phyloP scores from a whole-genome alignment of 1,284 basidiomycete genomes.

The Puccinia polysora region DNA sequence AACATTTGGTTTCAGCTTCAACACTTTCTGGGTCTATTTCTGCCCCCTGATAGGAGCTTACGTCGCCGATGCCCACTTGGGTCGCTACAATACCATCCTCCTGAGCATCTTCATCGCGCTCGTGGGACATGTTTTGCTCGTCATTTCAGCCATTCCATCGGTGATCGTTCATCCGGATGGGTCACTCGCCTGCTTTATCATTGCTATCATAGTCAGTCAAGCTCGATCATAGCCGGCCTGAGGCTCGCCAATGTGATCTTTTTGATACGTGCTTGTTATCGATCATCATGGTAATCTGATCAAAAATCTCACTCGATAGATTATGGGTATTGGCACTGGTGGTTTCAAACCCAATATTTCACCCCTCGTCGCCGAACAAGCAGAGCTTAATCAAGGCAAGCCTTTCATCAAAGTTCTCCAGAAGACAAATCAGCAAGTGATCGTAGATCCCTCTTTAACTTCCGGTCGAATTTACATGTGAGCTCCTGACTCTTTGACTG shows the following conservation, averaged over 20 bases:
- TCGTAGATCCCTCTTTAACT: slow-evolving; percentile 73
- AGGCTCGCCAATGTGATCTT: too few relatives aligned
- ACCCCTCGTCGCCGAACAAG: slow-evolving; percentile 68
- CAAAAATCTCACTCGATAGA: neutral
- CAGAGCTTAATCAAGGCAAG: slow-evolving; percentile 58
- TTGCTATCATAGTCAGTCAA: slow-evolving; percentile 67
- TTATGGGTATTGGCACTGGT: slow-evolving; percentile 61
- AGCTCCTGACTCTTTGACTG: too few relatives aligned
- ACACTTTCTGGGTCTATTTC: slow-evolving; percentile 50
- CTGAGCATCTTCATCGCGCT: slow-evolving; percentile 54
- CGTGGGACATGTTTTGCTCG: slow-evolving; percentile 65
- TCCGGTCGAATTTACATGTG: slow-evolving; percentile 62
- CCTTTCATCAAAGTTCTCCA: slow-evolving; percentile 56
- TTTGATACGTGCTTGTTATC: neutral
- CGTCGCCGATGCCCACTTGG: slow-evolving; percentile 55
- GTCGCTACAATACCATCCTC: slow-evolving; percentile 57
- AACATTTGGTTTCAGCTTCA: slow-evolving; percentile 41
- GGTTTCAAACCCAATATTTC: slow-evolving; percentile 57
- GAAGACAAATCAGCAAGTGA: slow-evolving; percentile 67
- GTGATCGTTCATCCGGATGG: slow-evolving; percentile 62
- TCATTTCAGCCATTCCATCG: slow-evolving; percentile 66
- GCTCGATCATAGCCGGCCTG: too few relatives aligned
- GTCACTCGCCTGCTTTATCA: slow-evolving; percentile 62
- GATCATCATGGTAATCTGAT: neutral
- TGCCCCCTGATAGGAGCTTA: slow-evolving; percentile 52